Evolutionary conservation across 306 rosid genomes (phyloP).

Genomic region (Citrullus colocynthis): DNA sequence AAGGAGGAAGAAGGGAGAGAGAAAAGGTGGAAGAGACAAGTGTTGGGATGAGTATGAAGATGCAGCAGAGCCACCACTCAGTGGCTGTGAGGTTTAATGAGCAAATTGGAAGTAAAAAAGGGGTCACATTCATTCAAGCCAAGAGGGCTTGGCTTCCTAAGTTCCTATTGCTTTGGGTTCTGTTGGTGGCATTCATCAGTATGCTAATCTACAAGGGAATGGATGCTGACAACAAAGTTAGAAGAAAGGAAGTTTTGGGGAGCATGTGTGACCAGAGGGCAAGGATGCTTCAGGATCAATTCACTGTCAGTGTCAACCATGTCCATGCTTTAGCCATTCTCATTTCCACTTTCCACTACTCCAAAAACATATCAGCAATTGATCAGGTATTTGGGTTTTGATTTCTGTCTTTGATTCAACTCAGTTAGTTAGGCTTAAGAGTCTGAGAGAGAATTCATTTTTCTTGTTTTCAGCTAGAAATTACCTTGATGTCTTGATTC

Average conservation of each 20-base stretch:
- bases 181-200: slow-evolving; percentile 43
- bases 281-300: slow-evolving; percentile 96
- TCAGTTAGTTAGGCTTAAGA: neutral
- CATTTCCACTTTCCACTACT: slow-evolving; percentile 89
- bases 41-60: slow-evolving; percentile 36
- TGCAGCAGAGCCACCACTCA: slow-evolving; percentile 37
- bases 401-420: slow-evolving; percentile 6
- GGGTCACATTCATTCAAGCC: slow-evolving; percentile 67
- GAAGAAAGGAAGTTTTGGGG: slow-evolving; percentile 63
- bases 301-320: slow-evolving; percentile 90
- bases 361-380: slow-evolving; percentile 77
- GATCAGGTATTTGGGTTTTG: slow-evolving; percentile 81
- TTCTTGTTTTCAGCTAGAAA: neutral
- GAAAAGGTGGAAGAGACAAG: slow-evolving; percentile 8
- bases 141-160: slow-evolving; percentile 66
- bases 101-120: slow-evolving; percentile 46
- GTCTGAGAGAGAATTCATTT: neutral
- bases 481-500: neutral
- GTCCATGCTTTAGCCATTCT: slow-evolving; percentile 95
- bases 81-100: slow-evolving; percentile 48
- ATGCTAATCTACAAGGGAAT: slow-evolving; percentile 31
- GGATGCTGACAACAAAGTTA: slow-evolving; percentile 75
- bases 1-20: slow-evolving; percentile 11
- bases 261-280: slow-evolving; percentile 98
- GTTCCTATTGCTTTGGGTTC: slow-evolving; percentile 46